Percentiles rank a stretch among this genome's conserved stretches.
Conservation (phyloP, 108 stramenopile species). For the Parmales sp. region DNA sequence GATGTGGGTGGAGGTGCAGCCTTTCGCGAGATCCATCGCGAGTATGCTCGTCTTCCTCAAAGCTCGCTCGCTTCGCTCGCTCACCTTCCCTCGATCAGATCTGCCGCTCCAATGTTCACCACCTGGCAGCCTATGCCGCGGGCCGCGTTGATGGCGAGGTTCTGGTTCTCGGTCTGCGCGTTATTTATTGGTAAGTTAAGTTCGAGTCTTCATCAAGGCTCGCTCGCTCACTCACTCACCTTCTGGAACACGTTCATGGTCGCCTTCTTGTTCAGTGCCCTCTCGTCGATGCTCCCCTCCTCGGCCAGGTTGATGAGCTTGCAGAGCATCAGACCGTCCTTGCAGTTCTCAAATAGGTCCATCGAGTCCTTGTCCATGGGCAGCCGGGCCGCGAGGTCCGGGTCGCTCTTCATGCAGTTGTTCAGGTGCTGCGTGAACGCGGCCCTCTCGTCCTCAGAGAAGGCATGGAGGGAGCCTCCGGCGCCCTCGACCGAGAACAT, state of each 20-base stretch:
- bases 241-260: conserved; percentile 13
- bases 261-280: conserved; percentile 21
- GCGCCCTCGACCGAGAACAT: neutral
- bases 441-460: conserved; percentile 34
- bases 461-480: conserved; percentile 19
- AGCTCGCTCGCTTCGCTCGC: too few relatives aligned
- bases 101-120: conserved; percentile 39
- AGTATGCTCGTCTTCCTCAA: too few relatives aligned
- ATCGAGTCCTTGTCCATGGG: conserved; percentile 15
- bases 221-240: neutral
- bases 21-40: neutral
- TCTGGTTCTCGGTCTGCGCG: conserved; percentile 32
- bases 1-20: too few relatives aligned
- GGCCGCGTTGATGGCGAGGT: conserved; percentile 48
- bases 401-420: conserved; percentile 27
- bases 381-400: conserved; percentile 1
- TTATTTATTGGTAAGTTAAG: neutral
- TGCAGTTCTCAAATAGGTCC: conserved; percentile 27
- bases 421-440: conserved; percentile 46
- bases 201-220: too few relatives aligned
- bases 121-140: conserved; percentile 42
- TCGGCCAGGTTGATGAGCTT: conserved; percentile 43
- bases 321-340: conserved; percentile 39
- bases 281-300: conserved; percentile 36
- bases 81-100: conserved; percentile 32